These are phyloP conservation scores for Neocatenulostroma microsporum DNA, from an alignment of 2,329 filamentous ascomycete species.

Conservation along the genomic window DNA sequence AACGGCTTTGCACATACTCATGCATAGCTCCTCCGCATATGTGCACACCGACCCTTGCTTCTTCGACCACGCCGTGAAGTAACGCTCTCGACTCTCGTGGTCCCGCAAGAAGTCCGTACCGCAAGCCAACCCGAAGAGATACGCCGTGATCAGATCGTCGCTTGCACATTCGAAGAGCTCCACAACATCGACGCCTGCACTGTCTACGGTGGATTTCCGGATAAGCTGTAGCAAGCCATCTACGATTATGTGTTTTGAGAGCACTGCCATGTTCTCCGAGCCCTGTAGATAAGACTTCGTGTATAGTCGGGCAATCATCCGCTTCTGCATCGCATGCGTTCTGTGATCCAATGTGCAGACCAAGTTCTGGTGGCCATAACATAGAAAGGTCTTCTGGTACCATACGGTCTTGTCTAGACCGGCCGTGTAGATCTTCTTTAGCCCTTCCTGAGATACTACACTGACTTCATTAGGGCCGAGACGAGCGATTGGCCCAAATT, in stretches of 20 bases:
- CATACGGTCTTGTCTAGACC: conserved; percentile 64
- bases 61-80: conserved; percentile 37
- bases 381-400: conserved; percentile 61
- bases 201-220: conserved; percentile 21
- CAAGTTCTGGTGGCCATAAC: conserved; percentile 55
- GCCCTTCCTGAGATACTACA: conserved; percentile 54
- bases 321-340: conserved; percentile 60
- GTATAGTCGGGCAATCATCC: conserved; percentile 69
- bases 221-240: conserved; percentile 52
- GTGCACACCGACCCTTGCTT: background rate
- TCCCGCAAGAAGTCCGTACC: conserved; percentile 38
- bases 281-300: conserved; percentile 60
- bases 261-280: conserved; percentile 47
- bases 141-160: conserved; percentile 62
- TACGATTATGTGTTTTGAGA: conserved; percentile 52
- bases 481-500: conserved; percentile 52
- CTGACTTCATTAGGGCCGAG: conserved; percentile 58
- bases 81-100: conserved; percentile 47
- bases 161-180: conserved; percentile 55
- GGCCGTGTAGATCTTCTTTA: conserved; percentile 58
- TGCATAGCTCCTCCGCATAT: conserved; percentile 59
- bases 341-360: conserved; percentile 58
- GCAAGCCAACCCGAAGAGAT: conserved; percentile 5
- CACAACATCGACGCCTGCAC: conserved; percentile 43
- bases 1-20: conserved; percentile 46